These are phyloP conservation scores for Tricholomella constricta DNA, from an alignment of 768 basidiomycete species.

Conservation along the genomic window DNA sequence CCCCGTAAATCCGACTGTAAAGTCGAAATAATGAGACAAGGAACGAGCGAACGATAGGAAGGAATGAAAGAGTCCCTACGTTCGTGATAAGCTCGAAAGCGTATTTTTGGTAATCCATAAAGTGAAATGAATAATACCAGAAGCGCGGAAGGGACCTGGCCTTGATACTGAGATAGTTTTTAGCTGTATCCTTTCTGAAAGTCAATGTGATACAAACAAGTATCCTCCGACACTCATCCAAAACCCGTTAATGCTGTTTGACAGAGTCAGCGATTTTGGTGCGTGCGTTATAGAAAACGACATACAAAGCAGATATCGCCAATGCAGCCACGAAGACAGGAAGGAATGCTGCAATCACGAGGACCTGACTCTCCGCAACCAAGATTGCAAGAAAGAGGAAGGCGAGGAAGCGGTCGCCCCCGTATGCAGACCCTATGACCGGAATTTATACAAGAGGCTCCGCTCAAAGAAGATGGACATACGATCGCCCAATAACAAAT, in stretches of 20 bases:
- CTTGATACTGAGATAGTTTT: constrained; percentile 43
- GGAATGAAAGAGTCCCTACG: constrained; percentile 22
- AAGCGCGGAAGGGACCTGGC: constrained; percentile 55
- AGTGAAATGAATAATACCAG: constrained; percentile 61
- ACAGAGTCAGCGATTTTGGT: background rate
- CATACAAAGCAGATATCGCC: constrained; percentile 51
- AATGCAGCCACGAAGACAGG: constrained; percentile 64
- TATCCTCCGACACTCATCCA: constrained; percentile 62
- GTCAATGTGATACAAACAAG: constrained; percentile 30
- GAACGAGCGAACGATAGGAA: constrained; percentile 15
- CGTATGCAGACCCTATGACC: constrained; percentile 46
- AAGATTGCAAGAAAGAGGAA: constrained; percentile 57
- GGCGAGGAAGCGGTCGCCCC: constrained; percentile 49
- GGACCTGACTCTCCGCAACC: constrained; percentile 53
- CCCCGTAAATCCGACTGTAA: constrained; percentile 51
- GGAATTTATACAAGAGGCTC: too few species aligned
- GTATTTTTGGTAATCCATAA: constrained; percentile 54
- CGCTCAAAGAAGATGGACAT: too few species aligned
- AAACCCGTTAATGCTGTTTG: constrained; percentile 46
- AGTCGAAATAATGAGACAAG: constrained; percentile 25
- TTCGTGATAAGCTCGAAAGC: constrained; percentile 41
- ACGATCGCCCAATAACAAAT: constrained; percentile 56
- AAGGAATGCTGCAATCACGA: constrained; percentile 49
- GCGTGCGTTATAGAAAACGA: background rate
- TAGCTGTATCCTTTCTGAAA: background rate